Conservation (phyloP, 805 yeast genomes). For the Pichia manshurica region DNA sequence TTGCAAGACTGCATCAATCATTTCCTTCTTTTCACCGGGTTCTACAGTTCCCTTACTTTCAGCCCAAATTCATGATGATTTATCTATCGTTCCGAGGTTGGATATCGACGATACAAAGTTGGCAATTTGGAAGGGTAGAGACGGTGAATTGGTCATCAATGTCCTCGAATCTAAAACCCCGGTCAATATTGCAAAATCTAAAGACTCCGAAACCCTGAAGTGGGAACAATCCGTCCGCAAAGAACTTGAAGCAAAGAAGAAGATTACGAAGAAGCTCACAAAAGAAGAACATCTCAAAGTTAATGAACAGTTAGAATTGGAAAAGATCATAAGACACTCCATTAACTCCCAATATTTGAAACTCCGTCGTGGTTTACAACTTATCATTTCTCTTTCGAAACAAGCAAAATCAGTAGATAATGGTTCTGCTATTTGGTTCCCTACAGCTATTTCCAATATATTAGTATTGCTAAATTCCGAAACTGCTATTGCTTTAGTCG, state of each 20-base stretch:
- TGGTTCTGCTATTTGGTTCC: conserved; percentile 67
- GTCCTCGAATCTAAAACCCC: conserved; percentile 42
- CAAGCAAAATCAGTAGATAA: conserved; percentile 52
- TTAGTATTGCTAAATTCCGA: conserved; percentile 39
- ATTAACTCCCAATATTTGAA: conserved; percentile 36
- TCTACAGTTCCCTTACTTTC: conserved; percentile 47
- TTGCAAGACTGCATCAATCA: conserved; percentile 40
- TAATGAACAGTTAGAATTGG: conserved; percentile 57
- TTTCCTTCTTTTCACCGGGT: conserved; percentile 57
- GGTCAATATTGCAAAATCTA: conserved; percentile 55
- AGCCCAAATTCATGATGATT: conserved; percentile 37
- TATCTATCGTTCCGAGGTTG: conserved; percentile 32
- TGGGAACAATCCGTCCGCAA: conserved; percentile 87
- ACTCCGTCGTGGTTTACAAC: conserved; percentile 44
- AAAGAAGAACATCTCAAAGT: conserved; percentile 70
- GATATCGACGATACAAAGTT: conserved; percentile 45
- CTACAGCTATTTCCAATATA: conserved; percentile 50
- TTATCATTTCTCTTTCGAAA: conserved; percentile 49
- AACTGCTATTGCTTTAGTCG: conserved; percentile 27
- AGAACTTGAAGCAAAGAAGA: conserved; percentile 54
- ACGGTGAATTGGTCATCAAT: conserved; percentile 64
- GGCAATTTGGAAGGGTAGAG: conserved; percentile 61
- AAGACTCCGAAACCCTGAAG: conserved; percentile 76
- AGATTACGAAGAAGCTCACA: conserved; percentile 49
- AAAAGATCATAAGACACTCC: conserved; percentile 46